phyloP scores from a whole-genome alignment of 2,329 filamentous ascomycete species.

The Cladosporium sp. region DNA sequence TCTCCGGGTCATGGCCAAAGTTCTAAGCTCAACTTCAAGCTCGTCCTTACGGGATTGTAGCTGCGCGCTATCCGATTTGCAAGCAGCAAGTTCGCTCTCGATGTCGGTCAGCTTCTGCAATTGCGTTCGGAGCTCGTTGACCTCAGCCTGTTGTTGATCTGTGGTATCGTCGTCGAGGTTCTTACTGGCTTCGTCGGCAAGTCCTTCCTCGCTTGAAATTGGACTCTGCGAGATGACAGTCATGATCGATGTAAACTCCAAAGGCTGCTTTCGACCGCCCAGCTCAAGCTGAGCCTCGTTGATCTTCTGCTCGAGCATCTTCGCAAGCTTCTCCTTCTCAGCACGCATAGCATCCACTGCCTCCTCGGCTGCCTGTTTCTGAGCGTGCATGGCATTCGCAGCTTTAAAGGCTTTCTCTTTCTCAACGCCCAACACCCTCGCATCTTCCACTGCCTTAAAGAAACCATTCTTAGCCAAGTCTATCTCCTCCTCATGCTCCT shows the following conservation, averaged over 20 bases:
- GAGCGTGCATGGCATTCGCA: neutral
- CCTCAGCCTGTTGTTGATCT: neutral
- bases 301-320: neutral
- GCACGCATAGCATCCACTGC: neutral
- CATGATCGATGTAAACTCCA: neutral
- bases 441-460: neutral
- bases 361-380: neutral
- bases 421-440: neutral
- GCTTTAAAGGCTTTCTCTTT: neutral
- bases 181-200: neutral
- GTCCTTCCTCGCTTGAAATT: neutral
- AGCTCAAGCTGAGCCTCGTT: neutral
- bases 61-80: neutral
- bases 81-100: neutral
- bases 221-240: neutral
- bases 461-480: neutral
- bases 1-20: neutral
- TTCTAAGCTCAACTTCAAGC: neutral
- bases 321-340: neutral
- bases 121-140: neutral
- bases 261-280: neutral
- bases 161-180: neutral
- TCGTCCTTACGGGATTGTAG: neutral
- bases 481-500: neutral
- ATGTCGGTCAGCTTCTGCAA: neutral